Base-by-base conservation (phyloP, 1,284 basidiomycete genomes). In the Wallemia ichthyophaga region DNA sequence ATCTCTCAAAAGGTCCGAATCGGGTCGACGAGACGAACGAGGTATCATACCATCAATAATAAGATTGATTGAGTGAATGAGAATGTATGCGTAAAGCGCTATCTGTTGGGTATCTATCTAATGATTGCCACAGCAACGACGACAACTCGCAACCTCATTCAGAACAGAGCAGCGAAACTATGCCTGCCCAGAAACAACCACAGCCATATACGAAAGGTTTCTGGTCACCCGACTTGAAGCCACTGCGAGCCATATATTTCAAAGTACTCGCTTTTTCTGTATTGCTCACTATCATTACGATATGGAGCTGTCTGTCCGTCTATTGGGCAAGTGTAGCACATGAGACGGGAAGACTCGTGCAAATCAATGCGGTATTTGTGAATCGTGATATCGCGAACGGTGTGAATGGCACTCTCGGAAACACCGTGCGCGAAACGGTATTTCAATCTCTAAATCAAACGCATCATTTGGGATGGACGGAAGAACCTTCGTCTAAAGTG, bases 341-440 rank as follows among this genome's bases (percentile, higher is more conserved):
- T 19, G 37, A 48, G 37, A 17, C 37, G 5, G 37, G 37, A 11
- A 13, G 37, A 48, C 37, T 48, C 7, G 11, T 48, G 11, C 62
- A 64, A 68, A 61, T 63, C 63, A 56, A 64, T 66, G 19, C 61
- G 64, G 24, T 59, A 59, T 26, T 63, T 68, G 62, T 75, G 23
- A 69, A 69, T 7, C 70, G 72, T 0, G 71, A 71, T 63, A 69
- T 74, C 57, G 69, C 75, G 60, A 70, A 75, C 65, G 69, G 72
- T 31, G 75, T 75, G 62, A 70, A 69, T 23, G 69, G 68, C 0
- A 65, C 65, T 1, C 66, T 76, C 32, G 74, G 74, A 2, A 61
- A 66, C 21, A 64, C 65, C 0, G 62, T 76, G 19, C 64, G 63
- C 32, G 59, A 62, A 2, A 66, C 67, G 15, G 64, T 70, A 17